Base-by-base conservation (phyloP, 352 stramenopile genomes). In the Phytophthora idaei region DNA sequence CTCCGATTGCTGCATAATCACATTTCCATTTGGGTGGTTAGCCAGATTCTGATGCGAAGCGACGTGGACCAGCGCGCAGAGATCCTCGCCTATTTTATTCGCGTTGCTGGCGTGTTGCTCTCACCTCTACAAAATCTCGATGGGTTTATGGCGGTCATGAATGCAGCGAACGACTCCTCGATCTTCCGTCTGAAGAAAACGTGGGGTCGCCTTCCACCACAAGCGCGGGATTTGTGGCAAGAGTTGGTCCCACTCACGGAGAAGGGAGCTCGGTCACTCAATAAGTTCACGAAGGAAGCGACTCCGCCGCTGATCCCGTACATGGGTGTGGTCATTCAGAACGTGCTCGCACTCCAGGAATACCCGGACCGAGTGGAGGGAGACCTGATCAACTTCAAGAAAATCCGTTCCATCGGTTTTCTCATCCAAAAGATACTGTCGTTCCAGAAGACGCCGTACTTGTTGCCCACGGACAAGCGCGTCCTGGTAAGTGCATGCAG, bases 81-180 rank as follows among this genome's bases (percentile, higher is more conserved):
- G 49, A 83, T 94, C 11, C 73, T 96, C 5, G 81, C 83, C 2
- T 90, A 94, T 70, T 95, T 94, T 67, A 91, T 96, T 73, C 66
- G 92, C 71, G 85, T 95, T 29, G 89, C 89, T 54, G 85, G 77
- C 5, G 85, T 89, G 8, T 77, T 91, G 47, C 65, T 95, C 11
- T 85, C 80, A 0, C 87, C 89, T 15, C 61, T 96, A 31, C 89
- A 94, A 65, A 96, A 96, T 61, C 80, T 93, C 12, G 89, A 96
- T 57, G 89, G 89, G 12, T 95, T 96, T 60, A 94, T 96, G 85
- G 89, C 89, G 6, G 86, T 96, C 64, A 96, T 96, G 89, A 95
- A 96, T 45, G 89, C 89, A 5, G 87, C 86, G 8, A 95, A 96
- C 36, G 87, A 95, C 66, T 94, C 89, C 36, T 94, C 87, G 6